phyloP scores from a whole-genome alignment of 129 eudicot species.

The Scalesia atractyloides region DNA sequence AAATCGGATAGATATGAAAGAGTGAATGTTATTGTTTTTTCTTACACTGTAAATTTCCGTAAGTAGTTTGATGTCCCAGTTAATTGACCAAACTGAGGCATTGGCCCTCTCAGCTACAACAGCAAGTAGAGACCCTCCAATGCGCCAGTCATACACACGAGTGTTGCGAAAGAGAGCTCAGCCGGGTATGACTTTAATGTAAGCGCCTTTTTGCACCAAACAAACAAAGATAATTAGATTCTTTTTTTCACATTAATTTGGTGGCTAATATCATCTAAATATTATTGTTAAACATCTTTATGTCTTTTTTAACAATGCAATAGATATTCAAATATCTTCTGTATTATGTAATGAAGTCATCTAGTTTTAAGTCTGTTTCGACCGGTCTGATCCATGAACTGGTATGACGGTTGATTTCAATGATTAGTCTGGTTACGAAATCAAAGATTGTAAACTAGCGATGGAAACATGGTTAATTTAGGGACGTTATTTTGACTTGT shows the following conservation, averaged over 20 bases:
- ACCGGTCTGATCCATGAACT: no score
- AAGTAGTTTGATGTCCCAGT: slow-evolving; percentile 37
- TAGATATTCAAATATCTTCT: no score
- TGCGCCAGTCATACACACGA: slow-evolving; percentile 35
- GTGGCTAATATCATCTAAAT: not conserved
- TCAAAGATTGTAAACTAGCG: no score
- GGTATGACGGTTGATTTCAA: no score
- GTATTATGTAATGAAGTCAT: no score
- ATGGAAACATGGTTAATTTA: no score
- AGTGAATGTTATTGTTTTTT: not conserved
- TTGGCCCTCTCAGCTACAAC: slow-evolving; percentile 19
- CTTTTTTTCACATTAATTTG: not conserved
- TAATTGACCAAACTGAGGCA: slow-evolving; percentile 27
- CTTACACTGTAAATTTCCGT: slow-evolving; percentile 33
- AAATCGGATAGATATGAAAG: not conserved
- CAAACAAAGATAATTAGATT: not conserved
- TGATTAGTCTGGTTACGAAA: no score
- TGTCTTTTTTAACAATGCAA: no score
- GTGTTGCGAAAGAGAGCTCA: slow-evolving; percentile 27
- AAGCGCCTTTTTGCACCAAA: slow-evolving; percentile 29
- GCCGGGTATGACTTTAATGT: slow-evolving; percentile 32
- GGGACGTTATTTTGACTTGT: no score
- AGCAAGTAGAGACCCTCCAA: slow-evolving; percentile 32
- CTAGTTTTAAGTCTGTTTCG: no score
- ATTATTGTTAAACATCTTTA: not conserved